phyloP scores from a whole-genome alignment of 2,329 filamentous ascomycete genomes.

The Leptoxyphium fumago region DNA sequence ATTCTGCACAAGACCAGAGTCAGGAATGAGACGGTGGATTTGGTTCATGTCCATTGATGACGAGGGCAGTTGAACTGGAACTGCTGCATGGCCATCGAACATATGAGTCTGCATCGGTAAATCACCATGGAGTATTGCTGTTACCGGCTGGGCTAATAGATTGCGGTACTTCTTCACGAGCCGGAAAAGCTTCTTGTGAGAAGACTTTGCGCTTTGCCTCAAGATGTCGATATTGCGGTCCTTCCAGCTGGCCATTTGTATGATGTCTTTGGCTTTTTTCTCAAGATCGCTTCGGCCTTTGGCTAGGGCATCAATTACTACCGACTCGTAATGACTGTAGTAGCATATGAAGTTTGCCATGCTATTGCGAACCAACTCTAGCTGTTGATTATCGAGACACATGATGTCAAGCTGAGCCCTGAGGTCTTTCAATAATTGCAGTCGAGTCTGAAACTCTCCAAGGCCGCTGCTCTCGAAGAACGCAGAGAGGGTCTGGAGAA shows the following conservation, averaged over 20 bases:
- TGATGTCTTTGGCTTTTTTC: slow-evolving; percentile 83
- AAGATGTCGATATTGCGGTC: slow-evolving; percentile 89
- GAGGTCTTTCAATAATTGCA: slow-evolving; percentile 50
- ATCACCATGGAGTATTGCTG: slow-evolving; percentile 32
- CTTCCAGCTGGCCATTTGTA: slow-evolving; percentile 91
- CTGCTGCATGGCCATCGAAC: neutral
- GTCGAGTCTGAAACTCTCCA: slow-evolving; percentile 60
- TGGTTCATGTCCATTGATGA: neutral
- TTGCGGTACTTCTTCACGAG: slow-evolving; percentile 79
- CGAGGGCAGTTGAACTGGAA: neutral
- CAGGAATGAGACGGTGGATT: slow-evolving; percentile 10
- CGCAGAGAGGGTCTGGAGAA: slow-evolving; percentile 60
- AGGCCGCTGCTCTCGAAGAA: slow-evolving; percentile 70
- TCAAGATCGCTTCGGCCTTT: slow-evolving; percentile 64
- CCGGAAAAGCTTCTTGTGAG: slow-evolving; percentile 83
- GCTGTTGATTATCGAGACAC: slow-evolving; percentile 32
- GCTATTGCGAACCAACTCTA: slow-evolving; percentile 47
- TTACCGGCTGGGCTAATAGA: slow-evolving; percentile 62
- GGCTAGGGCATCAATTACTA: slow-evolving; percentile 49
- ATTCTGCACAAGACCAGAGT: slow-evolving; percentile 20
- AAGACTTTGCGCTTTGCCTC: slow-evolving; percentile 75
- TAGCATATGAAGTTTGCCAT: slow-evolving; percentile 64
- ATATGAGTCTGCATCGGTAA: neutral
- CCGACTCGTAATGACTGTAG: slow-evolving; percentile 55
- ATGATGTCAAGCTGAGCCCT: slow-evolving; percentile 51